Percentiles rank a stretch among this genome's conserved stretches.
Conservation (phyloP, 495 filamentous ascomycete genomes). For the Mytilinidion resinicola region DNA sequence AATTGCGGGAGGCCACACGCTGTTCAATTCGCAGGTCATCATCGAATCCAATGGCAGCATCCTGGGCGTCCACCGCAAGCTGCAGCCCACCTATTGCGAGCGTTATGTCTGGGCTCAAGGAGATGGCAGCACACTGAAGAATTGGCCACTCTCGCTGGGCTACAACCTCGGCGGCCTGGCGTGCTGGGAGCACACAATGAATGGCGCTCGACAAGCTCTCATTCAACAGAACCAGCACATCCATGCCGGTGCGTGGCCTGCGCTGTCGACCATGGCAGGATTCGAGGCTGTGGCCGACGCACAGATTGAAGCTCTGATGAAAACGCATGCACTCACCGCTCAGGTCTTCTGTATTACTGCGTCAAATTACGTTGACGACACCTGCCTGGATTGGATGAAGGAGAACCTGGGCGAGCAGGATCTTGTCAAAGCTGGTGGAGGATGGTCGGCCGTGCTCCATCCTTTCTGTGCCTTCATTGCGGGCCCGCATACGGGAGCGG, state of each 20-base stretch:
- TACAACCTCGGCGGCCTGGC: constrained; percentile 43
- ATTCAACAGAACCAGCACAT: constrained; percentile 39
- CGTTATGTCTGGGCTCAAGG: constrained; percentile 43
- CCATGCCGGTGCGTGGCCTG: constrained; percentile 40
- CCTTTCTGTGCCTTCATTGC: constrained; percentile 33
- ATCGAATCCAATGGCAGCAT: constrained; percentile 39
- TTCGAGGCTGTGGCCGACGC: constrained; percentile 35
- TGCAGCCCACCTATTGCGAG: constrained; percentile 46
- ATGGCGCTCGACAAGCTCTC: constrained; percentile 40
- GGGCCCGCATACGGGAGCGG: constrained; percentile 33
- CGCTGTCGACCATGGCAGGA: constrained; percentile 34
- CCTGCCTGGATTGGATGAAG: constrained; percentile 40
- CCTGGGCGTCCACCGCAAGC: constrained; percentile 43
- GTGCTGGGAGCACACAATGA: constrained; percentile 48
- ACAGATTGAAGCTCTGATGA: constrained; percentile 44
- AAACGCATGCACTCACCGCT: constrained; percentile 40
- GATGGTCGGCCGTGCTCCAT: constrained; percentile 30
- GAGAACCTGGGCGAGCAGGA: constrained; percentile 39
- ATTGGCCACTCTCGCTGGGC: constrained; percentile 23
- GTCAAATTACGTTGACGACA: constrained; percentile 39
- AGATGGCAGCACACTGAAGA: constrained; percentile 34
- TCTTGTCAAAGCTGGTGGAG: constrained; percentile 37
- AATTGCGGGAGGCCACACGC: constrained; percentile 33
- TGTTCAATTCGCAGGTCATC: constrained; percentile 43
- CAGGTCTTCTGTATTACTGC: constrained; percentile 40